A percentile compares a stretch with the other conserved stretches of the same genome.
These are phyloP conservation scores for Murraya koenigii DNA, from an alignment of 345 rosid genomes.

Conservation along the genomic window DNA sequence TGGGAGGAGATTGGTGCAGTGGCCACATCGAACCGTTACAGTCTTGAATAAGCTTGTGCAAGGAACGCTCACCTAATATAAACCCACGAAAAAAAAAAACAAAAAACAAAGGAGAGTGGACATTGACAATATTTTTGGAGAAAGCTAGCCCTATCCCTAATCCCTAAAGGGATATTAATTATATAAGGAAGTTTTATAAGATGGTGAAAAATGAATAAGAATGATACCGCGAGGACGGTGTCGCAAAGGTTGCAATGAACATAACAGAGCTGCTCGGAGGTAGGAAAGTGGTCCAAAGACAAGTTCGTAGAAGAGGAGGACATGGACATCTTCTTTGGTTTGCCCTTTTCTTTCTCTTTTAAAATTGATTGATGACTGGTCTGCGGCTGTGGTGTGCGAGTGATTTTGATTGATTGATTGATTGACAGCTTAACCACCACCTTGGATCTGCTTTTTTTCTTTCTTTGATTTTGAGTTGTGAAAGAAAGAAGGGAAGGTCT, in stretches of 20 bases:
- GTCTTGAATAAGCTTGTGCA: conserved; percentile 91
- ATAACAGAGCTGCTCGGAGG: conserved; percentile 96
- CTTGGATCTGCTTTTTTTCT: conserved; percentile 47
- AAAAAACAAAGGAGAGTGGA: neutral
- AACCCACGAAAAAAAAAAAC: neutral
- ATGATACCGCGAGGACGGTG: conserved; percentile 83
- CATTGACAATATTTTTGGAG: neutral
- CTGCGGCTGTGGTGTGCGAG: neutral
- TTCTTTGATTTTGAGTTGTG: conserved; percentile 30
- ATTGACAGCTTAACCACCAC: conserved; percentile 57
- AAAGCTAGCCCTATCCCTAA: neutral
- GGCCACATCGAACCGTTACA: conserved; percentile 94
- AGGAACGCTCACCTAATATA: conserved; percentile 84
- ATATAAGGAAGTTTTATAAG: too few species aligned
- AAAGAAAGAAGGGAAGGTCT: conserved; percentile 16
- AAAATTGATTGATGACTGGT: conserved; percentile 27
- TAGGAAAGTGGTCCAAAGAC: conserved; percentile 85
- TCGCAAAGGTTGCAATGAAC: conserved; percentile 95
- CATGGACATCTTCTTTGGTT: conserved; percentile 48
- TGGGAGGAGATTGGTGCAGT: conserved; percentile 86
- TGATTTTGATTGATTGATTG: conserved; percentile 38
- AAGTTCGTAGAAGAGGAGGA: conserved; percentile 50
- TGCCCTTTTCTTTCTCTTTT: conserved; percentile 22
- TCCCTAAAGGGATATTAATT: too few species aligned
- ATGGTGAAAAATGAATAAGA: neutral